Base-by-base conservation (phyloP, 2,329 filamentous ascomycete genomes). In the Phaeosphaeria sp. region DNA sequence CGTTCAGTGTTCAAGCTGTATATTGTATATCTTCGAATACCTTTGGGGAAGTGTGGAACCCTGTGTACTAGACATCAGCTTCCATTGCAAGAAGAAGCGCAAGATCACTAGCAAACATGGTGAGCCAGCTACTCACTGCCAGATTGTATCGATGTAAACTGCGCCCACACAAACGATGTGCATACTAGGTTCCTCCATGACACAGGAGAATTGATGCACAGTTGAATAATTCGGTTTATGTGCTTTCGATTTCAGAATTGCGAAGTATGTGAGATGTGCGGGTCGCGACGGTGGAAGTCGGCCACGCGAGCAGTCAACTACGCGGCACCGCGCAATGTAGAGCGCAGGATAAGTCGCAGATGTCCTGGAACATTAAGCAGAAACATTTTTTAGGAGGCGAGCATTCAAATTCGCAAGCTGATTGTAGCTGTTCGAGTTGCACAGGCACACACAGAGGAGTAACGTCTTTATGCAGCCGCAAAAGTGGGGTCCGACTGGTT, bases 121-220 rank as follows among this genome's bases (percentile, higher is more conserved):
- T 9, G 11, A 22, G n/a, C 18, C 6, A 20, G 22, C 1, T 74
- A 83, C 77, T 75, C 79, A 84, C 88, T 82, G 87, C 42, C 91
- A 79, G 57, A 91, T 89, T 1, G 88, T 91, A 74, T 91, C 89
- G 39, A 91, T 77, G 76, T 91, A 91, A 65, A 88, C 89, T 24
- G 88, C 88, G 21, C 89, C 89, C 45, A 89, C 81, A 46, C 87
- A 83, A 51, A 91, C 78, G 59, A 91, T 79, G 63, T 86, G 84
- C 11, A 36, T 7, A 7, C 3, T 7, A 7, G 30, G 30, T 13
- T 7, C 3, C 6, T 36, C 11, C 30, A 36, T 36, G 3, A 3
- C 30, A 3, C 30, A 7, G 30, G 15, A 7, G 3, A 13, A 36
- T 6, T 7, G 30, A 13, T 7, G 30, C 15, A 36, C 3, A 36